Evolutionary conservation across 257 asterid genomes (phyloP), one percentile per base, ranked within the genome.

Genomic region (Ligustrum vulgare): DNA sequence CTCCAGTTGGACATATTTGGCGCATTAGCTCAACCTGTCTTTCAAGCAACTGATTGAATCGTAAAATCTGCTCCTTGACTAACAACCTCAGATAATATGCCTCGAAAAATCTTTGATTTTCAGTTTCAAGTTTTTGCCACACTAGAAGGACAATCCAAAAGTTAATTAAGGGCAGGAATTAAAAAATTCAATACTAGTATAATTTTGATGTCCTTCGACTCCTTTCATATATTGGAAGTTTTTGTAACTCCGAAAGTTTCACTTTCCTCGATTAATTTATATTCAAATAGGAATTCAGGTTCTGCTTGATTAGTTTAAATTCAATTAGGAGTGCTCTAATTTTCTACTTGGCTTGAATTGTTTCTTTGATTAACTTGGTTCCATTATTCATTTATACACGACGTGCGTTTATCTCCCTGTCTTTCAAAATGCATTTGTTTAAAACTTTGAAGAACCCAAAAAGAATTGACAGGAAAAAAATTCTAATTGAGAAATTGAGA

Each of bases 61-160:
- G 87, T 64, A 63, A 3, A 72, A 94, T 94, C 85, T 92, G 98
- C 47, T 94, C 93, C 88, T 94, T 94, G 79, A 94, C 91, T 41
- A 85, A 56, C 88, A 92, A 77, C 83, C 97, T 84, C 83, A 88
- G 79, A 79, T 85, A 89, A 86, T 94, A 94, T 56, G 94, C 98
- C 79, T 84, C 79, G 80, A 94, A 94, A 81, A 94, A 94, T 3
- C 87, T 95, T 80, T 58, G 89, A 75, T 94, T 94, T 88, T 94
- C 93, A 66, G 91, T 86, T 85, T 91, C 96, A 70, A 94, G 99
- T 85, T 89, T 91, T 82, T 91, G 95, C 99, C 99, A 94, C 81
- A 94, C 99, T 94, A 96, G 80, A 84, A 85, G 43, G 75, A 25
- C 13, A 74, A 45, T 65, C 39, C 64, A 68, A 34, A 69, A 34